Percentiles rank a stretch among this genome's conserved stretches.
Conservation (phyloP, 2,329 filamentous ascomycete genomes). For the Ophiostoma ulmi region DNA sequence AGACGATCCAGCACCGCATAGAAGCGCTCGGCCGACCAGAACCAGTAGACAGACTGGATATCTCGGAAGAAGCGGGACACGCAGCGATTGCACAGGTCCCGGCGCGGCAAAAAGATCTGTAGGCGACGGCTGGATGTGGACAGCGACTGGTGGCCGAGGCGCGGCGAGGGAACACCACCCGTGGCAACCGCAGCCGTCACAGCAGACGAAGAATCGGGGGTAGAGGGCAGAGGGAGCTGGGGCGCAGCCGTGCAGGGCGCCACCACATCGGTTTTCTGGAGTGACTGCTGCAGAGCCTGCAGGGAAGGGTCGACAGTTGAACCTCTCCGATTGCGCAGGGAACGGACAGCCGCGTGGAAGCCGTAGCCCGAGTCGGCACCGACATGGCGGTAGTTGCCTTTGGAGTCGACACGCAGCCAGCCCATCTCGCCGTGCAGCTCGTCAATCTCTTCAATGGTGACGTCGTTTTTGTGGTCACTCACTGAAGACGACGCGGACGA, state of each 20-base stretch:
- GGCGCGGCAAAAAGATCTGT: slow-evolving; percentile 31
- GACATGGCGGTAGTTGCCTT: slow-evolving; percentile 29
- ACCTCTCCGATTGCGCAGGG: slow-evolving; percentile 25
- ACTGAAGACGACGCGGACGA: neutral
- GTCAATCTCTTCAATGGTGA: slow-evolving; percentile 28
- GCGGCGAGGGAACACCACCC: slow-evolving; percentile 16
- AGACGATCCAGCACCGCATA: slow-evolving; percentile 30
- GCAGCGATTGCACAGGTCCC: slow-evolving; percentile 31
- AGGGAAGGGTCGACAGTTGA: slow-evolving; percentile 11
- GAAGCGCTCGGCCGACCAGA: slow-evolving; percentile 31
- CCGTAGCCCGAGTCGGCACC: slow-evolving; percentile 30
- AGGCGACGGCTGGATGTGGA: slow-evolving; percentile 7
- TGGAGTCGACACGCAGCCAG: slow-evolving; percentile 29
- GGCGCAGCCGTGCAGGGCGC: slow-evolving; percentile 26
- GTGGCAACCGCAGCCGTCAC: neutral
- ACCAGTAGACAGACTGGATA: slow-evolving; percentile 32
- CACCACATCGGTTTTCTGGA: slow-evolving; percentile 24
- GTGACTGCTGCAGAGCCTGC: neutral
- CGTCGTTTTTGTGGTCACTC: slow-evolving; percentile 18
- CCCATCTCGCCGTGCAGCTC: slow-evolving; percentile 29
- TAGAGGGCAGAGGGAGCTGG: slow-evolving; percentile 26
- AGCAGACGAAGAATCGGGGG: slow-evolving; percentile 21
- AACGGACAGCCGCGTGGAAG: slow-evolving; percentile 30
- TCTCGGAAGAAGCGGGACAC: slow-evolving; percentile 32
- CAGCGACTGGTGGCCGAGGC: neutral